A percentile compares a stretch with the other conserved stretches of the same genome.
phyloP scores from a whole-genome alignment of 768 basidiomycete species.

The Sarcomyxa edulis region DNA sequence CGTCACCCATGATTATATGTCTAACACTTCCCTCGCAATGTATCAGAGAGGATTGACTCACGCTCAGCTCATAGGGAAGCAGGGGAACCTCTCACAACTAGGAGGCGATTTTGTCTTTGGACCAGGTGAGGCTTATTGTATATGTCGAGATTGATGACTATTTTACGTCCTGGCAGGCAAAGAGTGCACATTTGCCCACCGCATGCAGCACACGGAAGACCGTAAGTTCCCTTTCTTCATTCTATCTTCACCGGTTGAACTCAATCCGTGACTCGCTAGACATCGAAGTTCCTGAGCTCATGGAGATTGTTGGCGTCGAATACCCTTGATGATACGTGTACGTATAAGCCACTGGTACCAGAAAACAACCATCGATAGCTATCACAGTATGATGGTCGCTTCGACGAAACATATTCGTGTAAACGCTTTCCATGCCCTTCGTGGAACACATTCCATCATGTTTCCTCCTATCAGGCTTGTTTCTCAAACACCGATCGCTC shows the following conservation, averaged over 20 bases:
- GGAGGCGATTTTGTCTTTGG: slow-evolving; percentile 63
- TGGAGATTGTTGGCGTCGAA: slow-evolving; percentile 35
- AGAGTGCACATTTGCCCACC: slow-evolving; percentile 43
- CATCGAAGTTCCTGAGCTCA: slow-evolving; percentile 42
- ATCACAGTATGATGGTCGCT: no score
- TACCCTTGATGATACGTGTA: slow-evolving; percentile 9
- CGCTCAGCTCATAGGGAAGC: slow-evolving; percentile 47
- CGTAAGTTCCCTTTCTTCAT: slow-evolving; percentile 33
- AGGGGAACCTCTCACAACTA: slow-evolving; percentile 56
- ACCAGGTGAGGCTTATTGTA: slow-evolving; percentile 45
- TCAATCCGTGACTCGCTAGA: slow-evolving; percentile 24
- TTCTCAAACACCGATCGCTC: no score
- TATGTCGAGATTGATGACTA: background rate
- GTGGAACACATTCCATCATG: no score
- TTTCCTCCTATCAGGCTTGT: no score
- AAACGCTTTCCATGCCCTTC: no score
- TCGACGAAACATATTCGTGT: no score
- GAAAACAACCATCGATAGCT: slow-evolving; percentile 26
- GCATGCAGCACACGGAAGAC: slow-evolving; percentile 62
- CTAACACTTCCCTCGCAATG: background rate
- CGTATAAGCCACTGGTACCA: background rate
- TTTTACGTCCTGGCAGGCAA: slow-evolving; percentile 24
- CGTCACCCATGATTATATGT: background rate
- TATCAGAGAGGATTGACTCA: slow-evolving; percentile 36
- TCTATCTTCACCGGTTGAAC: background rate